These are phyloP conservation scores for Backusella parvicylindrica DNA, from an alignment of 192 early-diverging fungal species.

Conservation along the genomic window DNA sequence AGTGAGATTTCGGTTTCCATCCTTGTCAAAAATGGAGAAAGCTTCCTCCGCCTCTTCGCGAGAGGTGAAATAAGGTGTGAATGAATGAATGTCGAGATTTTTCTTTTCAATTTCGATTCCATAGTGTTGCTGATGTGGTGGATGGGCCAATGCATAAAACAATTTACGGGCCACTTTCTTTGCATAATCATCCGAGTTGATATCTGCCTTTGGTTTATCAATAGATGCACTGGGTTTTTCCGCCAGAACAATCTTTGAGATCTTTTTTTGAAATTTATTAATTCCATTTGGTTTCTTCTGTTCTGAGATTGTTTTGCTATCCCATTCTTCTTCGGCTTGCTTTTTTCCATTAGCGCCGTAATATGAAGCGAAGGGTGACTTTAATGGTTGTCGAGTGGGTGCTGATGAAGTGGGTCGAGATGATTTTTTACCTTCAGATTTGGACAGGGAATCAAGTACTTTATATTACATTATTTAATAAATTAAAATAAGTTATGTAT, in stretches of 20 bases:
- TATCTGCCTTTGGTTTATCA: constrained; percentile 21
- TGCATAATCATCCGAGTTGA: constrained; percentile 34
- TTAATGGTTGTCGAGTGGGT: not conserved
- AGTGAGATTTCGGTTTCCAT: constrained; percentile 81
- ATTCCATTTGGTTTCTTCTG: not conserved
- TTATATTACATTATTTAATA: not conserved
- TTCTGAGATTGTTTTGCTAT: not conserved
- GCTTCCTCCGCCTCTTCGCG: constrained; percentile 71
- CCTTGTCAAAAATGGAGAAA: constrained; percentile 85
- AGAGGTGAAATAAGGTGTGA: constrained; percentile 71
- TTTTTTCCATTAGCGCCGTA: not conserved
- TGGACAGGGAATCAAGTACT: constrained; percentile 34
- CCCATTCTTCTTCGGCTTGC: not conserved
- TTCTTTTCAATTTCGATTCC: constrained; percentile 28
- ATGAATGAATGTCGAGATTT: constrained; percentile 62
- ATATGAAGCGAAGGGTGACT: not conserved
- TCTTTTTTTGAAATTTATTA: constrained; percentile 16
- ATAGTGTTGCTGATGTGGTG: not conserved
- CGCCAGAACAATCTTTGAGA: constrained; percentile 20
- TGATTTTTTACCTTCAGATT: constrained; percentile 25
- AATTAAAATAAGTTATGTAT: no score
- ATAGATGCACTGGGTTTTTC: constrained; percentile 19
- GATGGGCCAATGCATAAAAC: constrained; percentile 23
- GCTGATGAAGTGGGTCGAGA: not conserved
- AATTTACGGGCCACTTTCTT: constrained; percentile 38